Conservation (phyloP, 2,329 filamentous ascomycete species). For the Colletotrichum sojae region DNA sequence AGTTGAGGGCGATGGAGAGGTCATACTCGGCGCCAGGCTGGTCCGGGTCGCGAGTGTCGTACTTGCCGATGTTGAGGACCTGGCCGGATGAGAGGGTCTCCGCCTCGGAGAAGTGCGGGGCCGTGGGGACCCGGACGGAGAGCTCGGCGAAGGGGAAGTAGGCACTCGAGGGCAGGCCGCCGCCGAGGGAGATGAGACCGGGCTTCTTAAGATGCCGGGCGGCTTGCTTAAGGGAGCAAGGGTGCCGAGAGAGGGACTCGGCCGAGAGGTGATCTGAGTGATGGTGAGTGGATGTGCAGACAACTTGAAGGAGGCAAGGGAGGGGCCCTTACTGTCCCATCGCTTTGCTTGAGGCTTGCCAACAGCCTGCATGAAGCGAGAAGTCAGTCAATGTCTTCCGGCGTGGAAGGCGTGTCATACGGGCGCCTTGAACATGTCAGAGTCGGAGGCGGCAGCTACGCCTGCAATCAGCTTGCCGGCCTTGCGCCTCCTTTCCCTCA, state of each 20-base stretch:
- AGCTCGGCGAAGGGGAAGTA: constrained; percentile 94
- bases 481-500: constrained; percentile 77
- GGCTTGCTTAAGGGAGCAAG: constrained; percentile 85
- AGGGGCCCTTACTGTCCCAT: constrained; percentile 84
- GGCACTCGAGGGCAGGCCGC: constrained; percentile 88
- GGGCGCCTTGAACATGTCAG: constrained; percentile 86
- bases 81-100: constrained; percentile 74
- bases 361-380: constrained; percentile 45
- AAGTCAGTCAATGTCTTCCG: constrained; percentile 33
- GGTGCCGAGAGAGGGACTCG: constrained; percentile 73
- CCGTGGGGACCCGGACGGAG: constrained; percentile 78
- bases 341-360: constrained; percentile 83
- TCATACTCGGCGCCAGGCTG: constrained; percentile 70
- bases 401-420: constrained; percentile 57
- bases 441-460: constrained; percentile 82
- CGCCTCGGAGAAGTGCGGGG: constrained; percentile 79
- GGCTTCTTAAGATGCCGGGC: constrained; percentile 84
- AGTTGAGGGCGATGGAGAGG: constrained; percentile 91
- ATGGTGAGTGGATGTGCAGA: constrained; percentile 1
- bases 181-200: constrained; percentile 91
- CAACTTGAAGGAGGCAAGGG: not conserved
- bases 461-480: constrained; percentile 81
- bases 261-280: constrained; percentile 68
- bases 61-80: constrained; percentile 80
- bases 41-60: constrained; percentile 75